Evolutionary conservation across 768 basidiomycete genomes (phyloP).

Genomic region (Boletus bicolor): DNA sequence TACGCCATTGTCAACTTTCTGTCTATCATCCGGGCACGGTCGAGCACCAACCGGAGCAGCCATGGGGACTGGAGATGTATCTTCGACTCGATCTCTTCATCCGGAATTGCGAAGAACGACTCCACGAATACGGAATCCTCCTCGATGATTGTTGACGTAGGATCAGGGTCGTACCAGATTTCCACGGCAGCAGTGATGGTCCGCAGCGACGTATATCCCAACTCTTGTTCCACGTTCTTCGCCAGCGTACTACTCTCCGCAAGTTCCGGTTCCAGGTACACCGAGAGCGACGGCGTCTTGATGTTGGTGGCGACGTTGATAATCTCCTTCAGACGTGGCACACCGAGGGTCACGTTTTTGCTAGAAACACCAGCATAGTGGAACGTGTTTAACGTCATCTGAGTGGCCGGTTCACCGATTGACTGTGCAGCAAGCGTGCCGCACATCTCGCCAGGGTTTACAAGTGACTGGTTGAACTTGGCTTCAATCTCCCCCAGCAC

Average conservation of each 20-base stretch:
- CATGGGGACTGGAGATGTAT: constrained; percentile 92
- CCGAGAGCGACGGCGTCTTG: constrained; percentile 95
- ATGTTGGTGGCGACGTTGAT: constrained; percentile 99
- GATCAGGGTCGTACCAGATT: constrained; percentile 97
- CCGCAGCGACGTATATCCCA: constrained; percentile 89
- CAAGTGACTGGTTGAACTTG: constrained; percentile 91
- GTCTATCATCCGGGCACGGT: constrained; percentile 97
- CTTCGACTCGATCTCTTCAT: constrained; percentile 91
- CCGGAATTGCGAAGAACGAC: constrained; percentile 99
- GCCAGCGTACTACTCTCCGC: constrained; percentile 60
- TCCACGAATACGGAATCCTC: constrained; percentile 96
- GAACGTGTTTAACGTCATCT: constrained; percentile 99
- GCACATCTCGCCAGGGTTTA: constrained; percentile 98
- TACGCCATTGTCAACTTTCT: constrained; percentile 93
- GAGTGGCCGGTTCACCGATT: constrained; percentile 98
- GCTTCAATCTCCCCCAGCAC: constrained; percentile 91
- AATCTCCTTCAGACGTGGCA: constrained; percentile 97
- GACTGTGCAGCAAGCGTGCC: constrained; percentile 97
- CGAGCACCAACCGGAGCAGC: constrained; percentile 94
- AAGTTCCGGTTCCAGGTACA: constrained; percentile 77
- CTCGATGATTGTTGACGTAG: constrained; percentile 88
- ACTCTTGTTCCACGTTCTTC: constrained; percentile 88
- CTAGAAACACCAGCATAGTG: constrained; percentile 99
- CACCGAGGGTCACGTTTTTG: constrained; percentile 99
- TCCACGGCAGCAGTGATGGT: constrained; percentile 95